Evolutionary conservation across 331 rosid species (phyloP), one percentile per base, ranked within the genome.

Genomic region (Phaseolus coccineus): DNA sequence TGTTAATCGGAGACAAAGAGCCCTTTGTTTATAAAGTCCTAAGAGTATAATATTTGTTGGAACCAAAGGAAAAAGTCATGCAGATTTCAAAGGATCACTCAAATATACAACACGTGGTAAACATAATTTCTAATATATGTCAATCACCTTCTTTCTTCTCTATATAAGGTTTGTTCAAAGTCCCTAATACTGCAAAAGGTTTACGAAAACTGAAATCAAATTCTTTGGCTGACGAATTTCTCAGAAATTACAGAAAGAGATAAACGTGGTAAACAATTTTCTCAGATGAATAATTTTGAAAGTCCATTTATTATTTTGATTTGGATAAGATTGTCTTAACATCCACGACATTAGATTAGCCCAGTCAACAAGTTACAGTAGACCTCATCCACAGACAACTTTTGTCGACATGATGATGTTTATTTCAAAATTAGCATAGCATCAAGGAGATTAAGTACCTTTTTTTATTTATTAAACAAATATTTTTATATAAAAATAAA

Each of bases 251-350:
- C 11, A 5, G n/a, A 71, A 71, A 31, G 30, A 31, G 76, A 71
- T 69, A 50, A 51, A 35, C 75, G 44, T 70, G 48, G 76, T 4
- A 71, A n/a, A 33, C 14, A 69, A 28, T 27, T 69, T 47, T 47
- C 12, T 14, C 7, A 28, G 25, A 27, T 47, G 19, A 28, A 59
- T 59, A 47, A 68, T 46, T 44, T 68, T 68, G 74, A 69, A 47
- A 7, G 37, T 69, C 15, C 73, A 68, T 42, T 58, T 12, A 8
- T 27, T 24, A 33, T 35, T 64, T 35, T 12, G 8, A 16, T 64
- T 64, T 64, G 48, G 70, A 64, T 64, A 37, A 64, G 15, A n/a
- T 64, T 64, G 8, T 33, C 28, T 35, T 37, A 8, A 6, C 14
- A 33, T 14, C 25, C 25, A 31, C 27, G 33, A 63, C 6, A 63